Base-by-base conservation (phyloP, 768 basidiomycete genomes). In the Calvatia gigantea region DNA sequence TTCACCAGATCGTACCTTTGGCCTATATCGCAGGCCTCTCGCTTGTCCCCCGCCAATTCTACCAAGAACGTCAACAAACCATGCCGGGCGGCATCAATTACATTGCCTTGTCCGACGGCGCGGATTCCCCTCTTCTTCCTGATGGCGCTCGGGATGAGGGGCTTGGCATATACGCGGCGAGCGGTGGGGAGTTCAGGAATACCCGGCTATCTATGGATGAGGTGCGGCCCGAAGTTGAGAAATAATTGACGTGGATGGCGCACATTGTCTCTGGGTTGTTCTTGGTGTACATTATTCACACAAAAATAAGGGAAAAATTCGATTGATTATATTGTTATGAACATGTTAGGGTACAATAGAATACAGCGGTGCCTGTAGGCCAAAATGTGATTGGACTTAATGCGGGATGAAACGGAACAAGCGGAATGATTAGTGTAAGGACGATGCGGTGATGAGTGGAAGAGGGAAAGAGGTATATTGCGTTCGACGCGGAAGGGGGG, bases 11-110 rank as follows among this genome's bases (percentile, higher is more conserved):
- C n/a, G 56, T 81, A 12, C 74, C 76, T 7, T 46, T 77, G 8
- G 67, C 73, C 19, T 84, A 85, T 62, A 61, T 77, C 45, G 64
- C 65, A 6, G 82, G 83, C 1, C 70, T 76, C 35, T 64, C 64
- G 7, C 60, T 79, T 19, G 65, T 80, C 3, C 72, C 69, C 7
- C 71, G 75, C 21, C 79, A 80, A 59, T 69, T 77, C 56, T 65
- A 66, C 49, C 71, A 73, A 45, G 78, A 80, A 62, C 59, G 65
- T 23, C 54, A 63, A 28, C 59, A 64, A 35, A 39, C 55, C n/a
- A 45, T 48, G 46, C 52, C 32, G 9, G 58, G 57, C 23, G 41
- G 37, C 14, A 54, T 58, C 39, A 66, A 61, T 52, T 71, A 73
- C 43, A 63, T 69, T 19, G 59, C 63, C 6, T 59, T 71, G 8